Percentiles rank a stretch among this genome's conserved stretches.
phyloP scores from a whole-genome alignment of 192 early-diverging fungal species.

The Umbelopsis ramanniana region DNA sequence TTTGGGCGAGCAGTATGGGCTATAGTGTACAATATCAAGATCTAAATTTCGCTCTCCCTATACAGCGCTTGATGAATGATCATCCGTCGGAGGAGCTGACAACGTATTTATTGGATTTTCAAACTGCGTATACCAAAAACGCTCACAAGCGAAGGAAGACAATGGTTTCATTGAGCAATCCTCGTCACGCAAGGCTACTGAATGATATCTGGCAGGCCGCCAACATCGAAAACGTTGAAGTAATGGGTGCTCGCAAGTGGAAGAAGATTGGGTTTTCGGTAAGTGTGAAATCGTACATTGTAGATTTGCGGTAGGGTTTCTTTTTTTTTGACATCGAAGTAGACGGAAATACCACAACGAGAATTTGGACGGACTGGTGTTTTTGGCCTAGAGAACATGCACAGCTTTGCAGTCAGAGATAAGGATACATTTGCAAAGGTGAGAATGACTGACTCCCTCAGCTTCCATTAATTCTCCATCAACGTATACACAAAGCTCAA shows the following conservation, averaged over 20 bases:
- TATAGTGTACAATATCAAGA: background rate
- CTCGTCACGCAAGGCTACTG: constrained; percentile 53
- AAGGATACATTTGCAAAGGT: constrained; percentile 51
- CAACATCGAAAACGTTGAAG: constrained; percentile 43
- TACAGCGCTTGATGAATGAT: constrained; percentile 49
- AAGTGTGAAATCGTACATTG: constrained; percentile 16
- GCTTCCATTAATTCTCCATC: no score
- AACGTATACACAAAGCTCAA: no score
- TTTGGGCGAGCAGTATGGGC: constrained; percentile 17
- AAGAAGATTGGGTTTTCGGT: constrained; percentile 69
- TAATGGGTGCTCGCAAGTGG: constrained; percentile 53
- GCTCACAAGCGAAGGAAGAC: constrained; percentile 54
- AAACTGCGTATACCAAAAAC: constrained; percentile 63
- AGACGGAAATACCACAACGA: constrained; percentile 63
- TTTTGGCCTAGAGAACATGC: constrained; percentile 68
- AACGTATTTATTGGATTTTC: constrained; percentile 66
- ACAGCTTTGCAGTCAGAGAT: constrained; percentile 54
- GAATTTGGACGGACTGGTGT: constrained; percentile 66
- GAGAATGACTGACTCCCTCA: background rate
- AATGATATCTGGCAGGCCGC: constrained; percentile 62
- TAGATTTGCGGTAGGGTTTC: background rate
- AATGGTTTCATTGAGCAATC: constrained; percentile 51
- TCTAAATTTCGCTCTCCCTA: background rate
- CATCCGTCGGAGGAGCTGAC: constrained; percentile 67
- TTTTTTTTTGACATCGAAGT: background rate